Evolutionary conservation across 768 basidiomycete species (phyloP).

Genomic region (Terana coerulea): DNA sequence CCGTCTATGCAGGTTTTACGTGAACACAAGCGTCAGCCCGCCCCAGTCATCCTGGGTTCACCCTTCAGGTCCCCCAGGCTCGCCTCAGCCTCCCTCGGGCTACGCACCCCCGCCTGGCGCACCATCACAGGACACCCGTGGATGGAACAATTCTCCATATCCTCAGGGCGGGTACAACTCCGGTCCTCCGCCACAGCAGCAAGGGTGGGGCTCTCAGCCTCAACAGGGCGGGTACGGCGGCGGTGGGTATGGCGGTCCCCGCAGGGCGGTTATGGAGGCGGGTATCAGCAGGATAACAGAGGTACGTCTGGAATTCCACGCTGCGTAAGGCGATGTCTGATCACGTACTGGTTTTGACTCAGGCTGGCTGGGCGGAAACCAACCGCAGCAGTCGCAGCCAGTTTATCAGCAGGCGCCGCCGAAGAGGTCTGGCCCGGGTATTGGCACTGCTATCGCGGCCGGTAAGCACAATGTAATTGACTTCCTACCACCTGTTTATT

Average conservation of each 20-base stretch:
- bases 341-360: conserved; percentile 5
- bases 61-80: conserved; percentile 50
- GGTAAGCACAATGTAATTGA: conserved; percentile 28
- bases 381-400: conserved; percentile 29
- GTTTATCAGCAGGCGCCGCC: conserved; percentile 32
- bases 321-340: background rate
- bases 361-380: conserved; percentile 33
- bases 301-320: no score
- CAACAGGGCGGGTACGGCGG: conserved; percentile 21
- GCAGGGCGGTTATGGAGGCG: conserved; percentile 18
- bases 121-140: conserved; percentile 40
- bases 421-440: conserved; percentile 46
- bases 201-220: conserved; percentile 20
- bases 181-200: conserved; percentile 23
- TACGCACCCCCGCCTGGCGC: conserved; percentile 37
- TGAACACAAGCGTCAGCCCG: conserved; percentile 59
- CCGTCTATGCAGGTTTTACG: conserved; percentile 72
- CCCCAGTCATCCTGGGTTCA: conserved; percentile 69
- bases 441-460: conserved; percentile 43
- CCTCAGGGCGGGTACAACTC: conserved; percentile 24
- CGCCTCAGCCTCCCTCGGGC: conserved; percentile 25
- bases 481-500: background rate
- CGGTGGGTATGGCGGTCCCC: conserved; percentile 16
- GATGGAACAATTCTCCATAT: conserved; percentile 29
- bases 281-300: conserved; percentile 4